Evolutionary conservation across 139 green algal species (phyloP).

Genomic region (Microglena sp.): DNA sequence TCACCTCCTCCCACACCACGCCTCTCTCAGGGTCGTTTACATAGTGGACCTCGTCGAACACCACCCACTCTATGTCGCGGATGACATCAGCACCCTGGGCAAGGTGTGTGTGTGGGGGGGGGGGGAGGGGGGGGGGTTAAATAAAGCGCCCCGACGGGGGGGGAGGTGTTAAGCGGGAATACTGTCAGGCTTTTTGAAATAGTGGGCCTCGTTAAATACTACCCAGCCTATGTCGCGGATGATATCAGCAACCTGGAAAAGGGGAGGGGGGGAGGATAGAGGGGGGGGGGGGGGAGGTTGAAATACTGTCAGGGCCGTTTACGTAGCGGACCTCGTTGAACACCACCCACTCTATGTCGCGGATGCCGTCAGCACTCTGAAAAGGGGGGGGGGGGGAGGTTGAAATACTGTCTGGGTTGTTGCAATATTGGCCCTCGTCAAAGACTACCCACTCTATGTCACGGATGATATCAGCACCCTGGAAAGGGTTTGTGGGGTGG

Average conservation of each 20-base stretch:
- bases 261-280: background rate
- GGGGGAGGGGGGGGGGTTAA: background rate
- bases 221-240: slow-evolving; percentile 94
- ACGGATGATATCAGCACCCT: slow-evolving; percentile 69
- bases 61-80: slow-evolving; percentile 90
- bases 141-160: too few species aligned
- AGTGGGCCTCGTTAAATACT: slow-evolving; percentile 96
- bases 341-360: slow-evolving; percentile 92
- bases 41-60: slow-evolving; percentile 98
- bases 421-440: too few species aligned
- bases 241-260: slow-evolving; percentile 58
- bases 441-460: slow-evolving; percentile 97
- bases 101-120: background rate
- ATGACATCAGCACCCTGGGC: slow-evolving; percentile 63
- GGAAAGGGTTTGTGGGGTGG: background rate
- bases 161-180: background rate
- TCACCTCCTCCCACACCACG: slow-evolving; percentile 87
- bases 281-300: background rate
- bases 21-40: slow-evolving; percentile 89
- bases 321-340: slow-evolving; percentile 74
- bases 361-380: slow-evolving; percentile 79
- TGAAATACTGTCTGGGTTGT: background rate
- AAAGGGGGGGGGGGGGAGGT: too few species aligned
- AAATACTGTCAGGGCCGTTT: slow-evolving; percentile 1
- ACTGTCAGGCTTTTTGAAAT: too few species aligned